These are phyloP conservation scores for Zygotorulaspora mrakii DNA, from an alignment of 1,139 yeast genomes.

Conservation along the genomic window DNA sequence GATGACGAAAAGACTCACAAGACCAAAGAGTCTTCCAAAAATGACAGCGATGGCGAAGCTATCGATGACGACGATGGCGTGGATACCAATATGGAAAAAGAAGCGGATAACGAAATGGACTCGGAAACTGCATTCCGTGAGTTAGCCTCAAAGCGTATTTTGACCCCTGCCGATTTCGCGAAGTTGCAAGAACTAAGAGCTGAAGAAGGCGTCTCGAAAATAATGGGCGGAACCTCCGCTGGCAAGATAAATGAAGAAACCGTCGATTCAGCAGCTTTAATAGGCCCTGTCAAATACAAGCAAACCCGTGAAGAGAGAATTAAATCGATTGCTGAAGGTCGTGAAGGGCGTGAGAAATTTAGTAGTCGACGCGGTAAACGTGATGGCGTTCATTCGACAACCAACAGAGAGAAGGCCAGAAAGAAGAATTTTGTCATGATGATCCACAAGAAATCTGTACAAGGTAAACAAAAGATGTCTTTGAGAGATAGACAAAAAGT, in stretches of 20 bases:
- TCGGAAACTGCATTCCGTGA: constrained; percentile 53
- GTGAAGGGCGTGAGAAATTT: constrained; percentile 86
- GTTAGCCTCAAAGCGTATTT: constrained; percentile 66
- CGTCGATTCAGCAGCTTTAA: constrained; percentile 73
- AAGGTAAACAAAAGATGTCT: constrained; percentile 88
- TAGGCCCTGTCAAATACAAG: constrained; percentile 84
- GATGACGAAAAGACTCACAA: constrained; percentile 35
- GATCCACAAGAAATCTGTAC: constrained; percentile 91
- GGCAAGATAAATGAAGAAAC: constrained; percentile 61
- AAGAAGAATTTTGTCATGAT: constrained; percentile 99
- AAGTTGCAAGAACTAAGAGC: constrained; percentile 81
- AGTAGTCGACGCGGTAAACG: constrained; percentile 85
- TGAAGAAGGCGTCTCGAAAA: constrained; percentile 78
- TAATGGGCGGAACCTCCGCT: constrained; percentile 53
- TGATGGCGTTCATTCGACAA: constrained; percentile 76
- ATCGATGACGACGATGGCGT: constrained; percentile 32
- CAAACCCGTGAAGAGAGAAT: constrained; percentile 83
- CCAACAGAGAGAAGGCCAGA: constrained; percentile 92
- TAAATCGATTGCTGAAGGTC: constrained; percentile 83
- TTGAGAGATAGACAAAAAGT: constrained; percentile 86
- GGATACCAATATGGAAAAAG: constrained; percentile 25
- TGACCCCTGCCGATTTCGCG: constrained; percentile 97
- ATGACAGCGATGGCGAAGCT: constrained; percentile 39
- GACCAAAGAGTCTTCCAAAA: constrained; percentile 41
- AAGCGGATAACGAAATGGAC: constrained; percentile 25